Evolutionary conservation across 1,284 basidiomycete genomes (phyloP).

Genomic region (Irpex rosettiformis): DNA sequence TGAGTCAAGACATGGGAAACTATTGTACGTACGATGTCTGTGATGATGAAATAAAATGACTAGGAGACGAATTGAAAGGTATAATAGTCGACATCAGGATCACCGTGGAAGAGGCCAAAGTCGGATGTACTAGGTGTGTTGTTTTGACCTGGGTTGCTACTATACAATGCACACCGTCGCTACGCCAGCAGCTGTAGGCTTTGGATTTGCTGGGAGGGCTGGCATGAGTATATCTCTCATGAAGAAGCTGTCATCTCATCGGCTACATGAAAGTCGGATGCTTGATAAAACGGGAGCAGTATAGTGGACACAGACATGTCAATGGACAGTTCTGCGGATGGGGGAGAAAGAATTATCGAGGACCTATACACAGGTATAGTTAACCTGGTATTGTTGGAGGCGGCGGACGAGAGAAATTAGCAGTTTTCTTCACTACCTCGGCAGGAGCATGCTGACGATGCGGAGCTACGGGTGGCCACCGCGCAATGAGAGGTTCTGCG

Average conservation of each 20-base stretch:
- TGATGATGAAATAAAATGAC: neutral
- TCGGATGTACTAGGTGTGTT: neutral
- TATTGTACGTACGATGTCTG: neutral
- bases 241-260: neutral
- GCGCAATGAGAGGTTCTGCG: slow-evolving; percentile 17
- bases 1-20: neutral
- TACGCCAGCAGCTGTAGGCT: neutral
- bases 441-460: slow-evolving; percentile 8
- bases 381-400: slow-evolving; percentile 24
- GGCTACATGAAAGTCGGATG: neutral
- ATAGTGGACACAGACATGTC: neutral
- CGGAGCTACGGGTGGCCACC: slow-evolving; percentile 3
- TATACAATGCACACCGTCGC: neutral
- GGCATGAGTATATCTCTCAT: neutral
- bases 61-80: neutral
- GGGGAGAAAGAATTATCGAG: neutral
- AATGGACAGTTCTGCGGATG: neutral
- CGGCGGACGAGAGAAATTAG: slow-evolving; percentile 29
- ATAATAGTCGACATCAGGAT: neutral
- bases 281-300: neutral
- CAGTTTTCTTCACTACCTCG: slow-evolving; percentile 18
- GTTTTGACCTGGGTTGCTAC: neutral
- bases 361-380: neutral
- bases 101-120: neutral
- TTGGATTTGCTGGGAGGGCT: neutral